Base-by-base conservation (phyloP, 2,329 filamentous ascomycete genomes). In the Stemphylium lycopersici region DNA sequence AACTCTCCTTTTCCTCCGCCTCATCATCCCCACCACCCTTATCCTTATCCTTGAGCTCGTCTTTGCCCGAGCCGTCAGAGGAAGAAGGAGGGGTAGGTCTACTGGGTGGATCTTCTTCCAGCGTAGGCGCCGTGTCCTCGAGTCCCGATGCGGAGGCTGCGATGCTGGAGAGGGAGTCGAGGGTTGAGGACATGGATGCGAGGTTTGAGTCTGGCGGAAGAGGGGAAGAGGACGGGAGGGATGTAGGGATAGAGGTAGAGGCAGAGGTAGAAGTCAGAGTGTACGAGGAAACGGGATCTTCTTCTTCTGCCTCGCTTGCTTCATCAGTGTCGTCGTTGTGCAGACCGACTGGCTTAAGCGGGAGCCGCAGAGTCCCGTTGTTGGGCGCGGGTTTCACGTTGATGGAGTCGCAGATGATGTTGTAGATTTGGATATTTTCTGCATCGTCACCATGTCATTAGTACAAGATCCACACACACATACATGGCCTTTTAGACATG, bases 361-460 rank as follows among this genome's bases (percentile, higher is more conserved):
- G 90, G 11, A 93, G 81, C 10, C 87, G 82, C 5, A 97, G 78
- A 0, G 92, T 96, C 44, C 93, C 93, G 69, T 98, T 98, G 72
- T 96, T 97, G 1, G 90, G 85, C 48, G 82, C 82, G 0, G 92
- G 90, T 4, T 75, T 74, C 52, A 98, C 79, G 11, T 88, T 87
- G 22, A 98, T 77, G 0, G 90, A 93, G 76, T 97, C 93, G 72
- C 93, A 97, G 39, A 98, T 77, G 58, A 98, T 90, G 68, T 96
- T 96, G 78, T 98, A 98, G 7, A 98, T 90, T 68, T 97, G 90
- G 55, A 86, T 93, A 62, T 98, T 98, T 84, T 97, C 90, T 93
- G 65, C 20, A n/a, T n/a, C n/a, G n/a, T n/a, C n/a, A n/a, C n/a
- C 7, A 76, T 71, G 76, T 26, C 59, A 18, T 16, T 16, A 11